These are phyloP conservation scores for Colletotrichum sp. DNA, from an alignment of 2,329 filamentous ascomycete genomes.

Conservation along the genomic window DNA sequence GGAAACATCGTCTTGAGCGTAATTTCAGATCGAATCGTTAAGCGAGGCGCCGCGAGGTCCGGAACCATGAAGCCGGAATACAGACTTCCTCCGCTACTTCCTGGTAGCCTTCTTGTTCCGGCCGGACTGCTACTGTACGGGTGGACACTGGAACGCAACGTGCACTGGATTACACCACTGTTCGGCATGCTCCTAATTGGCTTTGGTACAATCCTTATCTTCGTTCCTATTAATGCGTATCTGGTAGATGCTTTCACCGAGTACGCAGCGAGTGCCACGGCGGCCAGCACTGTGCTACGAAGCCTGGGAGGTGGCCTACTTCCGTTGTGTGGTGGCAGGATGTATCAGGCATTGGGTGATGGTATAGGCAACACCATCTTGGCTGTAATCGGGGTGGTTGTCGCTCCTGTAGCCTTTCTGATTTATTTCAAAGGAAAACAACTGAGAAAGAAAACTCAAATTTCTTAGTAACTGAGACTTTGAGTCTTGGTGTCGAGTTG, in stretches of 20 bases:
- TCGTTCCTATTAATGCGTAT: constrained; percentile 65
- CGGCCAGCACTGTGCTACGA: constrained; percentile 66
- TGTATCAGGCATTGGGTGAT: constrained; percentile 19
- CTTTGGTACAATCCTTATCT: constrained; percentile 44
- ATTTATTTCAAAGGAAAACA: neutral
- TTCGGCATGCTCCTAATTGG: constrained; percentile 55
- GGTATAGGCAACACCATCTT: constrained; percentile 25
- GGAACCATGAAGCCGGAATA: constrained; percentile 21
- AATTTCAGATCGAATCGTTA: neutral
- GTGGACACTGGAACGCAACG: constrained; percentile 46
- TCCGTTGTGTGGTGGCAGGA: constrained; percentile 5
- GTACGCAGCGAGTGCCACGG: constrained; percentile 58
- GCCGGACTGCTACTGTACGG: constrained; percentile 28
- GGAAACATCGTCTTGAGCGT: neutral
- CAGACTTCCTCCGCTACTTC: constrained; percentile 15
- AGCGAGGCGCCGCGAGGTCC: neutral
- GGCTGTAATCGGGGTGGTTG: constrained; percentile 45
- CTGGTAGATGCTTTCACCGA: constrained; percentile 62
- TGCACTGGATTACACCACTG: constrained; percentile 64
- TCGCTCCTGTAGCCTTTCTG: constrained; percentile 40
- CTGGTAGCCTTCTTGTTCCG: neutral
- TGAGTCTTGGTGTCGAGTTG: neutral
- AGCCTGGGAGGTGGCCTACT: constrained; percentile 37
- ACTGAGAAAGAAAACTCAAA: neutral
- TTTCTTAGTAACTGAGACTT: neutral